Evolutionary conservation across 306 rosid species (phyloP).

Genomic region (Cicer chorassanicum): DNA sequence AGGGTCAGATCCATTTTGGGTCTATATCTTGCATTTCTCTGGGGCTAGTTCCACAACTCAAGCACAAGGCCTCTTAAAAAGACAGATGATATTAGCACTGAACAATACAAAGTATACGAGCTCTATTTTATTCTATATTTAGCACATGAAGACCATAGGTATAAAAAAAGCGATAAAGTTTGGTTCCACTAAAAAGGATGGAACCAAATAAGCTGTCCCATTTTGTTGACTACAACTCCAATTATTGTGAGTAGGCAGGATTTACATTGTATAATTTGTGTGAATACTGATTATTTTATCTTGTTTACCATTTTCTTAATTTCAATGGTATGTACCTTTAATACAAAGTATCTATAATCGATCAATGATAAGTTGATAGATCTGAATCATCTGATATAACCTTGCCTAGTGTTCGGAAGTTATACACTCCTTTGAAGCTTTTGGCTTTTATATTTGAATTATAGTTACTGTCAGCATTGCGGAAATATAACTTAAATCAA

Average conservation of each 20-base stretch:
- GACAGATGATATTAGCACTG: neutral
- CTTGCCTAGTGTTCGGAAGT: slow-evolving; percentile 3
- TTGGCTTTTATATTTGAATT: slow-evolving; percentile 37
- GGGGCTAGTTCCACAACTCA: neutral
- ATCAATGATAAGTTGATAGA: slow-evolving; percentile 21
- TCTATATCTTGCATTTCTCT: neutral
- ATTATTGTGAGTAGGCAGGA: neutral
- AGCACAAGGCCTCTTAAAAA: neutral
- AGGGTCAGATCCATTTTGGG: neutral
- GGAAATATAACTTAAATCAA: slow-evolving; percentile 42
- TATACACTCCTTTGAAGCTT: slow-evolving; percentile 23
- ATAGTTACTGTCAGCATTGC: neutral
- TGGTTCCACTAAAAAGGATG: neutral
- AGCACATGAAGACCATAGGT: neutral
- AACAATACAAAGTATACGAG: neutral
- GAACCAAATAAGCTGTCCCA: neutral
- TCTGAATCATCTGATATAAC: neutral
- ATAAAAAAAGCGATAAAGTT: neutral
- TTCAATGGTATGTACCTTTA: neutral
- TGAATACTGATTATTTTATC: neutral
- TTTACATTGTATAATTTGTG: neutral
- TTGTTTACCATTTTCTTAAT: slow-evolving; percentile 8
- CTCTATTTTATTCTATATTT: neutral
- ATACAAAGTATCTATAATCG: slow-evolving; percentile 7
- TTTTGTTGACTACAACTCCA: neutral